phyloP scores from a whole-genome alignment of 169 alveolate genomes.

The Plasmodium adleri region DNA sequence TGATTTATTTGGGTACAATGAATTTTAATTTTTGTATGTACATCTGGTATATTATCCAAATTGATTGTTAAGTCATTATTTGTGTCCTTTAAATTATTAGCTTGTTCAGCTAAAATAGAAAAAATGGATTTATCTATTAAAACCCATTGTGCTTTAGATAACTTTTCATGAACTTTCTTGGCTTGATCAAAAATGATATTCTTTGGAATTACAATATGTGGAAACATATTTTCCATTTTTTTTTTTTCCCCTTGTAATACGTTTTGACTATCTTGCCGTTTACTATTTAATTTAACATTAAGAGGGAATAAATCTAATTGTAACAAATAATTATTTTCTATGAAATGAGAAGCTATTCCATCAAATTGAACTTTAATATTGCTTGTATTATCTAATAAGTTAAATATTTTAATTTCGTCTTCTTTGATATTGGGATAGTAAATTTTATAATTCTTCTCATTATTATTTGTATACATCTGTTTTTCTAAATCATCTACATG shows the following conservation, averaged over 20 bases:
- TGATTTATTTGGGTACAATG: slow-evolving; percentile 75
- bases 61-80: slow-evolving; percentile 50
- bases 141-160: slow-evolving; percentile 72
- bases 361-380: slow-evolving; percentile 40
- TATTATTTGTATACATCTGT: background rate
- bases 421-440: slow-evolving; percentile 12
- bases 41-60: slow-evolving; percentile 4
- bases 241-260: background rate
- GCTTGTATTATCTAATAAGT: slow-evolving; percentile 27
- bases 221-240: slow-evolving; percentile 13
- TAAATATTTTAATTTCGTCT: slow-evolving; percentile 53
- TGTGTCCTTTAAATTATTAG: slow-evolving; percentile 66
- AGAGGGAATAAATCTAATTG: slow-evolving; percentile 54
- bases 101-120: slow-evolving; percentile 71
- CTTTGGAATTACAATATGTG: slow-evolving; percentile 35
- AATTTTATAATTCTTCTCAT: background rate
- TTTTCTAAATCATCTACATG: background rate
- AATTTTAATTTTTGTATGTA: slow-evolving; percentile 24
- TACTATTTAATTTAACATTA: slow-evolving; percentile 20
- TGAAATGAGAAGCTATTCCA: slow-evolving; percentile 66
- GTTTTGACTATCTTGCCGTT: background rate
- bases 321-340: slow-evolving; percentile 34
- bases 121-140: slow-evolving; percentile 72
- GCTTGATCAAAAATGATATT: slow-evolving; percentile 65
- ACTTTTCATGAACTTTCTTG: slow-evolving; percentile 46